Base-by-base conservation (phyloP, 164 flowering plant species). In the Stephania japonica region DNA sequence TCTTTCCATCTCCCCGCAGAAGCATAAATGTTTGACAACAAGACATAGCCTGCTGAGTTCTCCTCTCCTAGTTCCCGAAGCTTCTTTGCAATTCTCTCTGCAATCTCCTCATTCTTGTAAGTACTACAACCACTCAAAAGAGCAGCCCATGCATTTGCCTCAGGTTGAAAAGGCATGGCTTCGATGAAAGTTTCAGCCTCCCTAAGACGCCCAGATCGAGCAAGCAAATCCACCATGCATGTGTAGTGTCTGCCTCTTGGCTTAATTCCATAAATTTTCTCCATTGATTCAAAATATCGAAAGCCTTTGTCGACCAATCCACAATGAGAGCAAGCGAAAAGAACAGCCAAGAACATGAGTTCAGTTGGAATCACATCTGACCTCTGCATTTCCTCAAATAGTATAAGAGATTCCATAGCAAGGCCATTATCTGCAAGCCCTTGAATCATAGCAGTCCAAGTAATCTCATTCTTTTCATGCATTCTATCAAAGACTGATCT, bases 371-470 rank as follows among this genome's bases (percentile, higher is more conserved):
- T 23, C 8, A 82, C 68, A 16, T 71, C 70, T 2, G 85, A 74
- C 65, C 44, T 77, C 63, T 76, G 70, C 86, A 87, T 86, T 76
- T 89, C 86, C 69, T 86, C 84, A 61, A 89, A 89, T 32, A 79
- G 64, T 16, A 19, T 12, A 43, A 89, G 79, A 56, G 87, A 75
- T 68, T 86, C 87, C 69, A 78, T 75, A 8, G 84, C 92, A 67
- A 78, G 75, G 13, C 88, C 89, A 73, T 85, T 86, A 65, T 87
- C 90, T 19, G 89, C 89, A 53, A 89, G 87, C 72, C 88, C 91
- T 70, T 87, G 90, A 73, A 89, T 82, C 90, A 89, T 85, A 42
- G 80, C 90, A 47, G 86, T 86, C 89, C 90, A 90, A 47, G 86
- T 77, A 8, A 87, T 69, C 71, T 86, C 86, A 77, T 88, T 84